Evolutionary conservation across 2,329 filamentous ascomycete species (phyloP).

Genomic region (Ophiosphaerella korrae): DNA sequence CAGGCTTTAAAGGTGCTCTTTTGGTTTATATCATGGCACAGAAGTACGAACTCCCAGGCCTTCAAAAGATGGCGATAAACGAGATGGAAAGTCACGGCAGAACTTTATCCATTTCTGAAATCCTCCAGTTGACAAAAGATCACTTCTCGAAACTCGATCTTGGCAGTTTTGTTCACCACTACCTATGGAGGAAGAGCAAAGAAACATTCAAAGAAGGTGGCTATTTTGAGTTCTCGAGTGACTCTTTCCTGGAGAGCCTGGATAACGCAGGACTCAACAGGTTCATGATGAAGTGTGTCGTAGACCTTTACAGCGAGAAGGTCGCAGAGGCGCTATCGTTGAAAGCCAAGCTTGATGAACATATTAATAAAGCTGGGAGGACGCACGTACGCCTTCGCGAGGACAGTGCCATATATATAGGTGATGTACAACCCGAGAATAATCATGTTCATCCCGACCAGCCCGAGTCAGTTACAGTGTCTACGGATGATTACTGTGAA

Average conservation of each 20-base stretch:
- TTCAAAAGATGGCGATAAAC: slow-evolving; percentile 3
- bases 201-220: slow-evolving; percentile 1
- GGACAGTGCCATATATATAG: too few species aligned
- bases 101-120: not conserved
- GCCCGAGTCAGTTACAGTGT: too few species aligned
- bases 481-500: too few species aligned
- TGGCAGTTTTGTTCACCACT: slow-evolving; percentile 1
- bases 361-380: too few species aligned
- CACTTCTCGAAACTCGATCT: not conserved
- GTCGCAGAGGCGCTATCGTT: too few species aligned
- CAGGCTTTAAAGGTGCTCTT: slow-evolving; percentile 4
- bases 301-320: not conserved
- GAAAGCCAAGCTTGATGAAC: too few species aligned
- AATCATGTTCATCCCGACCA: too few species aligned
- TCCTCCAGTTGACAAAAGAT: not conserved
- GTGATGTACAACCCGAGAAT: too few species aligned
- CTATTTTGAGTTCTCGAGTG: not conserved
- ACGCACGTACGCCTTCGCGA: too few species aligned
- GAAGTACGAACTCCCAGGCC: not conserved
- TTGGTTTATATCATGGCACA: not conserved
- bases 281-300: slow-evolving; percentile 1
- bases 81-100: slow-evolving; percentile 1
- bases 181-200: slow-evolving; percentile 1
- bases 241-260: slow-evolving; percentile 1
- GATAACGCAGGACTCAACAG: not conserved